Percentiles rank a stretch among this genome's conserved stretches.
Conservation (phyloP, 1,284 basidiomycete species). For the Athelia psychrophila region DNA sequence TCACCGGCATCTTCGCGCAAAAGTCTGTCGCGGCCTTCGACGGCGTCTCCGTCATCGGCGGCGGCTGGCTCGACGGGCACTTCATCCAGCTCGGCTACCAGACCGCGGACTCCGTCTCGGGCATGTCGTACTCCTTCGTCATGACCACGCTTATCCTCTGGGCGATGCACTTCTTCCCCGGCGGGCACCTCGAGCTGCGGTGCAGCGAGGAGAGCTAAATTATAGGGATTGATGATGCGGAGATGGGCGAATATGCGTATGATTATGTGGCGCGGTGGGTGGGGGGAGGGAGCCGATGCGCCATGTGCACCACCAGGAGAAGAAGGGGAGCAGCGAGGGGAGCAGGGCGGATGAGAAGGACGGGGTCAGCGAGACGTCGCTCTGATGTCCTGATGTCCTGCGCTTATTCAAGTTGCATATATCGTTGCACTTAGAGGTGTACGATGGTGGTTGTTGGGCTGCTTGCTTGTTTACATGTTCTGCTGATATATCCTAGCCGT, state of each 20-base stretch:
- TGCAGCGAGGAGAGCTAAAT: constrained; percentile 84
- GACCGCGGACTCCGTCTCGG: constrained; percentile 76
- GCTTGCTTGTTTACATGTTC: no score
- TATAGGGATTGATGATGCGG: constrained; percentile 89
- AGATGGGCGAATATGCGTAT: constrained; percentile 95
- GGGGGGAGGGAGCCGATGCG: constrained; percentile 21
- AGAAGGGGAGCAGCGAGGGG: no score
- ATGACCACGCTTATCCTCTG: constrained; percentile 88
- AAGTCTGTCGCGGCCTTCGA: constrained; percentile 82
- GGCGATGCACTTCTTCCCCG: constrained; percentile 92
- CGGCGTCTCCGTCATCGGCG: constrained; percentile 68
- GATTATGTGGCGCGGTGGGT: constrained; percentile 60
- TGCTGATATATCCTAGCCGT: no score
- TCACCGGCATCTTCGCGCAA: constrained; percentile 91
- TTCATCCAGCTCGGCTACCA: constrained; percentile 87
- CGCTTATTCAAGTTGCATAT: no score
- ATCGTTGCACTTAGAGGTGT: no score
- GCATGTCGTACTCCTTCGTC: constrained; percentile 80
- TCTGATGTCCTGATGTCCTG: no score
- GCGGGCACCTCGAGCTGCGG: constrained; percentile 78
- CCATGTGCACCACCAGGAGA: no score
- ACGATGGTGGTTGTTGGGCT: no score
- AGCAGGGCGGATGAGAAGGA: no score
- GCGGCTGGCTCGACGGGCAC: constrained; percentile 92
- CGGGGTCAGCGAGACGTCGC: no score